Conservation (phyloP, 495 filamentous ascomycete genomes). For the Filosporella fistucella region DNA sequence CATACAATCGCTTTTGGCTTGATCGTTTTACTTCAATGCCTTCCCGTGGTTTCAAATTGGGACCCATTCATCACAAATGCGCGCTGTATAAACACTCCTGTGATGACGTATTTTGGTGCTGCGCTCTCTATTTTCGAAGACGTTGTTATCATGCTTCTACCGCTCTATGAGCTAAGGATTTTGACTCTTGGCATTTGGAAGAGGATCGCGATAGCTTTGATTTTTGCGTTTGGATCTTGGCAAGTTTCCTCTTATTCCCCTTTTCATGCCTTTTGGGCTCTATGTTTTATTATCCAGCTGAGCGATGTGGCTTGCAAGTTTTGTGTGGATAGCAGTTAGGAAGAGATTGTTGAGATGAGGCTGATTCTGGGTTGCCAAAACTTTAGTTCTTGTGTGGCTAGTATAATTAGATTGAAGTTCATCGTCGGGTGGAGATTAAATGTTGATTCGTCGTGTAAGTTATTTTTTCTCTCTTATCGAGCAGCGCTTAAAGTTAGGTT, state of each 20-base stretch:
- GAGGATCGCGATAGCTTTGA: constrained; percentile 33
- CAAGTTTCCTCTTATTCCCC: constrained; percentile 23
- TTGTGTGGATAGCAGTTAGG: neutral
- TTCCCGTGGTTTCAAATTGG: constrained; percentile 34
- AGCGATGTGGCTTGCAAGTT: neutral
- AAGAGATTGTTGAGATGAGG: neutral
- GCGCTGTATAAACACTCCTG: constrained; percentile 32
- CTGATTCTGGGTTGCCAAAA: neutral
- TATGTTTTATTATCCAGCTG: neutral
- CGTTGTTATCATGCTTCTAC: constrained; percentile 35
- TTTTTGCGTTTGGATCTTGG: constrained; percentile 41
- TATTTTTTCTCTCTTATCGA: neutral
- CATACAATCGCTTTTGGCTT: constrained; percentile 26
- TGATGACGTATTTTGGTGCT: constrained; percentile 28
- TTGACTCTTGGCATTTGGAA: constrained; percentile 30
- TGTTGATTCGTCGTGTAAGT: constrained; percentile 14
- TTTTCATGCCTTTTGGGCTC: too few species aligned
- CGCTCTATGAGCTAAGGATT: constrained; percentile 29
- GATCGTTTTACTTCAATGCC: constrained; percentile 37
- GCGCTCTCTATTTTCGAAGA: constrained; percentile 35
- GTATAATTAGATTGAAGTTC: constrained; percentile 12
- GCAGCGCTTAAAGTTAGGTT: too few species aligned
- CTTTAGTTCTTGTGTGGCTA: constrained; percentile 10
- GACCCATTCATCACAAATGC: constrained; percentile 30
- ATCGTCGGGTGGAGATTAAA: constrained; percentile 8